A percentile compares a stretch with the other conserved stretches of the same genome.
These are phyloP conservation scores for Heterobasidion occidentale DNA, from an alignment of 1,284 basidiomycete species.

Conservation along the genomic window DNA sequence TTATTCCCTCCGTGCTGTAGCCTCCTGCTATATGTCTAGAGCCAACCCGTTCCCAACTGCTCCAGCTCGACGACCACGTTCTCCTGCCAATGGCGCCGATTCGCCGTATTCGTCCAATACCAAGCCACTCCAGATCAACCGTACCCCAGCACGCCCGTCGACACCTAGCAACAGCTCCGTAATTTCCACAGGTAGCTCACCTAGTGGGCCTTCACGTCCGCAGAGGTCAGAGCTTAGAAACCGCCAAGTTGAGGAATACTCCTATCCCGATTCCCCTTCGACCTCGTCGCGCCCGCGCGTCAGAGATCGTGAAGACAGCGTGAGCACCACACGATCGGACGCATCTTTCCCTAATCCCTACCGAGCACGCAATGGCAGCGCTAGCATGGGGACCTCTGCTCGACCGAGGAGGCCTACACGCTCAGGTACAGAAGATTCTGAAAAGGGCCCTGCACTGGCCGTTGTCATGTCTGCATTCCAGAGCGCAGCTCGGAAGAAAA, in stretches of 20 bases:
- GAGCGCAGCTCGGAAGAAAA: conserved; percentile 48
- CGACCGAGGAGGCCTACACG: conserved; percentile 6
- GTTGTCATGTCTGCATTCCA: conserved; percentile 61
- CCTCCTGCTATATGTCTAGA: conserved; percentile 4
- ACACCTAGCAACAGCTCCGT: conserved; percentile 23
- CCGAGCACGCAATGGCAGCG: conserved; percentile 13
- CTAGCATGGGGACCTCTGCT: conserved; percentile 11
- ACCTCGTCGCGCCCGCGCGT: conserved; percentile 18
- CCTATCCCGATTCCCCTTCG: conserved; percentile 21
- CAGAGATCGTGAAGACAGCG: conserved; percentile 20
- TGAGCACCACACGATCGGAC: conserved; percentile 16
- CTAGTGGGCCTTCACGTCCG: conserved; percentile 24
- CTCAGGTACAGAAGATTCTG: conserved; percentile 9
- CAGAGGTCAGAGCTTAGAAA: conserved; percentile 25
- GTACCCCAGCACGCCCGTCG: conserved; percentile 22
- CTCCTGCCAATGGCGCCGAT: conserved; percentile 5
- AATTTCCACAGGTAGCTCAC: conserved; percentile 12
- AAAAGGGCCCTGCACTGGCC: conserved; percentile 26
- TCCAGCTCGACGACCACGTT: conserved; percentile 13
- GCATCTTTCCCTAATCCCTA: conserved; percentile 12
- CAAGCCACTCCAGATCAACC: conserved; percentile 46
- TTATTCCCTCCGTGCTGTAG: background rate
- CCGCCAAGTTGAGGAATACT: conserved; percentile 22
- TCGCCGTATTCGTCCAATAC: conserved; percentile 19
- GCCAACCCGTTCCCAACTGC: conserved; percentile 4